Conservation (phyloP, 2,329 filamentous ascomycete species). For the Beauveria varroae region DNA sequence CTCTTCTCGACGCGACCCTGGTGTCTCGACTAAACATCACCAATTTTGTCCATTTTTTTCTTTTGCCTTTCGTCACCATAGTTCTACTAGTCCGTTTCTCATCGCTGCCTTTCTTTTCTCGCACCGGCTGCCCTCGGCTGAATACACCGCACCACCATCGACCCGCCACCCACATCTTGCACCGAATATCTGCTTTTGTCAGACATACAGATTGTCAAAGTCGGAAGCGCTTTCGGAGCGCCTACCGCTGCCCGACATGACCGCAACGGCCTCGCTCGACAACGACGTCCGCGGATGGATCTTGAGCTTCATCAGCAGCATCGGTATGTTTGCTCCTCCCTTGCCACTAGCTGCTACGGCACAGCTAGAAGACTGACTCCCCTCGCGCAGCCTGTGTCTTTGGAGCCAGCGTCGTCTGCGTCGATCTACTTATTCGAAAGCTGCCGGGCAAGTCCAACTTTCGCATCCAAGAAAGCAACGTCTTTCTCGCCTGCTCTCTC, state of each 20-base stretch:
- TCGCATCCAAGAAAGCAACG: constrained; percentile 80
- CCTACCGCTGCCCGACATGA: neutral
- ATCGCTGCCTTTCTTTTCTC: neutral
- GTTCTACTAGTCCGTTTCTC: neutral
- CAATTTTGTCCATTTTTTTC: neutral
- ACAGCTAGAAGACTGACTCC: constrained; percentile 14
- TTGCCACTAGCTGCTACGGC: neutral
- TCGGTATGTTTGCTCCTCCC: constrained; percentile 39
- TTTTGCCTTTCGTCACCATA: neutral
- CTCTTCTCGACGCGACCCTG: neutral
- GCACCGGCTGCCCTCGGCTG: neutral
- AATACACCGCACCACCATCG: neutral
- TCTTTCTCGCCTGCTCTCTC: constrained; percentile 78
- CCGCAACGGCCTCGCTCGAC: constrained; percentile 33
- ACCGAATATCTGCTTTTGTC: neutral
- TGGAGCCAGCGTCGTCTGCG: constrained; percentile 77
- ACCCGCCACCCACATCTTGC: neutral
- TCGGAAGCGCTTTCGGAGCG: neutral
- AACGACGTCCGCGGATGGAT: constrained; percentile 94
- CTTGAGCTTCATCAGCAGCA: constrained; percentile 76
- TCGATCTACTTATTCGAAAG: constrained; percentile 68
- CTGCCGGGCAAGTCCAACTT: constrained; percentile 72
- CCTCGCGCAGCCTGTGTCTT: constrained; percentile 52
- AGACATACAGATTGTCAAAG: neutral
- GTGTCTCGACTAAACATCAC: neutral